phyloP scores from a whole-genome alignment of 163 green algal species.

The Trebouxia gelatinosa region DNA sequence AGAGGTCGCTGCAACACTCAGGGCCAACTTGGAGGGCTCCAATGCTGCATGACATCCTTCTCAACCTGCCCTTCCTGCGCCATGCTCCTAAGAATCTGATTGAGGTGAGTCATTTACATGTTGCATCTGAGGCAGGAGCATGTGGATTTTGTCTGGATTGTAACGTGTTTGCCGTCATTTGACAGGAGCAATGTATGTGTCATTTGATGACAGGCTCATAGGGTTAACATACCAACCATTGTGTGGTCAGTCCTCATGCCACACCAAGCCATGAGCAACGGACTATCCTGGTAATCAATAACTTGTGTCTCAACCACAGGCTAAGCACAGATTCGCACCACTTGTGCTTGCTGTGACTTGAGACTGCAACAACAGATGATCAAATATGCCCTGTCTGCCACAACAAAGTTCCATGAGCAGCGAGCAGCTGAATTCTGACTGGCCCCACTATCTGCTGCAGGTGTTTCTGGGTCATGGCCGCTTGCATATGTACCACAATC shows the following conservation, averaged over 20 bases:
- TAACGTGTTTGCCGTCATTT: background rate
- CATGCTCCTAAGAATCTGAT: constrained; percentile 36
- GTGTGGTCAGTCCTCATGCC: background rate
- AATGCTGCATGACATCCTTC: constrained; percentile 51
- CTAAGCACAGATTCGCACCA: too few species aligned
- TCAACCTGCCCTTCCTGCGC: constrained; percentile 18
- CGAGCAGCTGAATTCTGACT: background rate
- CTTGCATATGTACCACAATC: constrained; percentile 36
- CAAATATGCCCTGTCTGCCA: too few species aligned
- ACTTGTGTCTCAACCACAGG: too few species aligned
- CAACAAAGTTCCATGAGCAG: background rate
- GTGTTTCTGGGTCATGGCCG: constrained; percentile 33
- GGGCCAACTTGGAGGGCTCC: constrained; percentile 59
- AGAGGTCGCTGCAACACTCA: constrained; percentile 59
- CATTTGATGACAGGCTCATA: background rate
- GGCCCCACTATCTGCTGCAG: background rate
- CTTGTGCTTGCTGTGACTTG: too few species aligned
- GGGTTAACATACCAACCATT: background rate
- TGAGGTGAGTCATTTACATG: constrained; percentile 32
- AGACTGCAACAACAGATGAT: too few species aligned
- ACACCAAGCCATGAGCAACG: background rate
- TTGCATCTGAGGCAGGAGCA: too few species aligned
- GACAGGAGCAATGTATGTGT: background rate
- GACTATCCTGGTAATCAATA: background rate
- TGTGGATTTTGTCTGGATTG: background rate